Conservation (phyloP, 2,329 filamentous ascomycete species). For the Orbilia javanica region DNA sequence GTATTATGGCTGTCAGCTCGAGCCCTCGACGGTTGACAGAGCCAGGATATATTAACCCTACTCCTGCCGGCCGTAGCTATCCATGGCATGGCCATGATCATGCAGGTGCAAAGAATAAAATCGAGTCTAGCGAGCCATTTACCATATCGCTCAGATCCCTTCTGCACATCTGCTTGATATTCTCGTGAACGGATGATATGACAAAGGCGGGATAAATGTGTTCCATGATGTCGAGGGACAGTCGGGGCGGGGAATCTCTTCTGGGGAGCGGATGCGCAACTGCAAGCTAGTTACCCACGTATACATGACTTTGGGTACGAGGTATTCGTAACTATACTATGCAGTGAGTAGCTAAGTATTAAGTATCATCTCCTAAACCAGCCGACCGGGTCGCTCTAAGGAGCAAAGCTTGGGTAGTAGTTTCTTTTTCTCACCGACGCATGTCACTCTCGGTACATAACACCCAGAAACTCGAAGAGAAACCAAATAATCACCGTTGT, state of each 20-base stretch:
- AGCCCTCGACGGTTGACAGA: constrained; percentile 27
- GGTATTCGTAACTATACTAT: background rate
- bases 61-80: constrained; percentile 1
- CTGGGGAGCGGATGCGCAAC: constrained; percentile 30
- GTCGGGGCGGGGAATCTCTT: constrained; percentile 24
- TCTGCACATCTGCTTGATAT: constrained; percentile 1
- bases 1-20: constrained; percentile 35
- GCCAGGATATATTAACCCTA: constrained; percentile 24
- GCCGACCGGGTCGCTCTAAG: constrained; percentile 36
- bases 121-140: constrained; percentile 22
- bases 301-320: too few species aligned
- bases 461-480: constrained; percentile 38
- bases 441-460: constrained; percentile 57
- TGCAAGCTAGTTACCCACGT: background rate
- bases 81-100: background rate
- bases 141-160: constrained; percentile 29
- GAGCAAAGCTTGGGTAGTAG: background rate
- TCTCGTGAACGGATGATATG: background rate
- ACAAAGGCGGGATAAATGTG: constrained; percentile 30
- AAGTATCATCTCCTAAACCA: constrained; percentile 29
- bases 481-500: constrained; percentile 42
- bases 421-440: constrained; percentile 41
- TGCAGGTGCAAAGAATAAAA: constrained; percentile 15
- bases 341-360: background rate
- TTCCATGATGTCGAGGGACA: constrained; percentile 33